Evolutionary conservation across 2,329 filamentous ascomycete species (phyloP).

Genomic region (Periconia macrospinosa): DNA sequence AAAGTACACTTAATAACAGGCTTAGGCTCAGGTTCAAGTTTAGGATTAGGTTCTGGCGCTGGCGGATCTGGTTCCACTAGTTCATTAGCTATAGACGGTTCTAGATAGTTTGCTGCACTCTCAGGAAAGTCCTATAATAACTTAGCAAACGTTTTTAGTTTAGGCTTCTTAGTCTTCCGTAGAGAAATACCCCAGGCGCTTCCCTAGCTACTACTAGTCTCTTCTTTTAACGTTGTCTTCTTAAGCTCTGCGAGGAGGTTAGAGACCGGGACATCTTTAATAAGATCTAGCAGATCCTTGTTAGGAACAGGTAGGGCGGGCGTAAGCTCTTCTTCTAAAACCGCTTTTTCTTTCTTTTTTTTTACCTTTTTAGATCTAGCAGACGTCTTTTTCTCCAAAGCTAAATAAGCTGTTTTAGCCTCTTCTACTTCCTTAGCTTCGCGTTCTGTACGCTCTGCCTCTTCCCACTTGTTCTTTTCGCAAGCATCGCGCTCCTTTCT

Average conservation of each 20-base stretch:
- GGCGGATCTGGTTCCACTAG: conserved; percentile 10
- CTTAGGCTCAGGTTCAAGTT: conserved; percentile 8
- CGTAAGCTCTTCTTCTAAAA: conserved; percentile 22
- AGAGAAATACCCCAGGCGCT: conserved; percentile 50
- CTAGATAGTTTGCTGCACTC: conserved; percentile 48
- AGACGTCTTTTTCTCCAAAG: conserved; percentile 34
- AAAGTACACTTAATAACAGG: conserved; percentile 19
- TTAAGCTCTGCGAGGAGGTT: conserved; percentile 42
- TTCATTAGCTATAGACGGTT: conserved; percentile 38
- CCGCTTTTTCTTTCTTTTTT: conserved; percentile 38
- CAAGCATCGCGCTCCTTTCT: conserved; percentile 18
- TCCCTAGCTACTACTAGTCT: conserved; percentile 39
- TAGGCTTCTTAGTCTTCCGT: conserved; percentile 49
- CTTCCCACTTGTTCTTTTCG: conserved; percentile 24
- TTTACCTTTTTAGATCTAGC: conserved; percentile 39
- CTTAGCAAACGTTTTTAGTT: conserved; percentile 44
- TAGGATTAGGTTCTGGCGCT: too few species aligned
- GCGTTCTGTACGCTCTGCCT: conserved; percentile 28
- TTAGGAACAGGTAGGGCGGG: conserved; percentile 26
- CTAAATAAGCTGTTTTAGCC: conserved; percentile 36
- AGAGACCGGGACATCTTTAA: conserved; percentile 36
- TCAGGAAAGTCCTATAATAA: conserved; percentile 46
- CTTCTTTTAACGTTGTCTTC: conserved; percentile 33
- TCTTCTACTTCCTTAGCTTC: conserved; percentile 35
- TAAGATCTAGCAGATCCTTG: conserved; percentile 36